Evolutionary conservation across 2,329 filamentous ascomycete species (phyloP), one percentile per base, ranked within the genome.

Genomic region (Neonectria ditissima): DNA sequence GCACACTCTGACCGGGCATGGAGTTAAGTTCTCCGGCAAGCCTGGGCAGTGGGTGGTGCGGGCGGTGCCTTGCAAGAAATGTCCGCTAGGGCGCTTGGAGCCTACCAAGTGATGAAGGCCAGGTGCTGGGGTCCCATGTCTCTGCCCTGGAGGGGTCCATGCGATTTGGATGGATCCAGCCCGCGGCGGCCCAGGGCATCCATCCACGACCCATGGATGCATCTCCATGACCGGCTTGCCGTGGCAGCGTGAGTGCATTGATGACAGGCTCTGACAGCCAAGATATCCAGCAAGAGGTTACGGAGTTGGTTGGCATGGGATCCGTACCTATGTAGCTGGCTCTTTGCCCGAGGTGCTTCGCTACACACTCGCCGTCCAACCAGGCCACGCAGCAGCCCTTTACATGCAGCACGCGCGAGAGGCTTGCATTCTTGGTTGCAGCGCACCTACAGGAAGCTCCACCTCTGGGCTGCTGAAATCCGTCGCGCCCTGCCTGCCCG

Each of bases 51-150:
- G 59, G 34, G 48, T 54, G 41, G 54, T 56, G 59, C 37, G 50
- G 51, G 52, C 53, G 50, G 60, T 63, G 60, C 50, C 55, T 55
- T 63, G 60, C 48, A 13, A 63, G 9, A 55, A 63, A 55, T 54
- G 55, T 32, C 55, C 60, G 55, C 60, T 55, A 48, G 47, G 54
- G 48, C 59, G 43, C 43, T 54, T 55, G 48, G 14, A 37, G 34
- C 34, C 34, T 37, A n/a, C 34, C 44, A 59, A 55, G 43, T 48
- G 45, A 30, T 48, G 20, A 10, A 41, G 37, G n/a, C 5, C 37
- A n/a, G 16, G 28, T 32, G 45, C 45, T 50, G 45, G 26, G 44
- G 45, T 28, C 28, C 45, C 45, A 48, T 48, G 43, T 26, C 14
- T 11, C 10, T 28, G 44, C 55, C 54, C 50, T 45, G 45, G 52